A percentile compares a stretch with the other conserved stretches of the same genome.
phyloP scores from a whole-genome alignment of 2,329 filamentous ascomycete genomes.

The Dactylellina sp. region DNA sequence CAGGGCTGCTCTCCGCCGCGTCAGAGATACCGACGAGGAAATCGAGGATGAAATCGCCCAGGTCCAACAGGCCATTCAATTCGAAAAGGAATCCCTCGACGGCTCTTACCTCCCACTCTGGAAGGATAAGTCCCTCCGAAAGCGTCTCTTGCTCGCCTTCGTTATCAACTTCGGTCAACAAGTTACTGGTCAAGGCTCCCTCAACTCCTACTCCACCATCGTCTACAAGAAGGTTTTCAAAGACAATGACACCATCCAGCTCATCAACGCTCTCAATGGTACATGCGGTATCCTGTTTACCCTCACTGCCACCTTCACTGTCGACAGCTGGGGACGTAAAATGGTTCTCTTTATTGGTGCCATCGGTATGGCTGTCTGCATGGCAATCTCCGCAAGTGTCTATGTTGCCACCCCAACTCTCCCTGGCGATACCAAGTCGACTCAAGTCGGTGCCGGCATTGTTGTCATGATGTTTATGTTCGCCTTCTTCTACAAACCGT shows the following conservation, averaged over 20 bases:
- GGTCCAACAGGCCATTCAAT: slow-evolving; percentile 77
- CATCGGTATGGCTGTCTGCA: slow-evolving; percentile 76
- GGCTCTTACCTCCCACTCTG: slow-evolving; percentile 74
- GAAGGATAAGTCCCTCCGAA: slow-evolving; percentile 76
- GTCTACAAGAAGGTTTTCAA: slow-evolving; percentile 79
- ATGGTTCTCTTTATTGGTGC: slow-evolving; percentile 77
- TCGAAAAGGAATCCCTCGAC: slow-evolving; percentile 77
- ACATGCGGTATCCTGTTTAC: slow-evolving; percentile 80
- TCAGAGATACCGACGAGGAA: slow-evolving; percentile 74
- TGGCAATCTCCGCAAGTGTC: slow-evolving; percentile 74
- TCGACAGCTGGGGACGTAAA: slow-evolving; percentile 77
- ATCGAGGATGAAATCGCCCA: slow-evolving; percentile 75
- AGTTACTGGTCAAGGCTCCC: slow-evolving; percentile 77
- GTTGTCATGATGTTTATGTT: slow-evolving; percentile 76
- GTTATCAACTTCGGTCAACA: slow-evolving; percentile 78
- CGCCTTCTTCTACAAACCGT: slow-evolving; percentile 76
- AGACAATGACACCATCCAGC: slow-evolving; percentile 71
- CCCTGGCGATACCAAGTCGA: slow-evolving; percentile 68
- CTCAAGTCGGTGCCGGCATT: slow-evolving; percentile 74
- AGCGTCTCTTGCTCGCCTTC: slow-evolving; percentile 74
- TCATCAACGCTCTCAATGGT: slow-evolving; percentile 80
- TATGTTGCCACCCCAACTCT: slow-evolving; percentile 71
- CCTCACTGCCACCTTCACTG: slow-evolving; percentile 78
- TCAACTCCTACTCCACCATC: slow-evolving; percentile 79
- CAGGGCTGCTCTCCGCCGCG: slow-evolving; percentile 69